Evolutionary conservation across 768 basidiomycete species (phyloP).

Genomic region (Suillus lakei): DNA sequence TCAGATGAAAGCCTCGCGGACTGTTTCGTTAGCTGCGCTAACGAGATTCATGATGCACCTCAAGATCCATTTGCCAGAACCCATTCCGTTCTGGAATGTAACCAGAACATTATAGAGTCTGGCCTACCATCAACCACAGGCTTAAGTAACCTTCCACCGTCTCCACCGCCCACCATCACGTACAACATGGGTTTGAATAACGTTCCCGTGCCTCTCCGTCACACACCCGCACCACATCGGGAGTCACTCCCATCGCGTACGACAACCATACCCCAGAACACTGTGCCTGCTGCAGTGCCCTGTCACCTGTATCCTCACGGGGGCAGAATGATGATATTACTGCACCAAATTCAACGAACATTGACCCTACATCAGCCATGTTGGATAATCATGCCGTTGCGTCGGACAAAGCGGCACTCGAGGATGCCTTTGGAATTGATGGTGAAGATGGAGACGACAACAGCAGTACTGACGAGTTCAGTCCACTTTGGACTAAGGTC

Average conservation of each 20-base stretch:
- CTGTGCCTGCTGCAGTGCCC: constrained; percentile 9
- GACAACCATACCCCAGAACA: constrained; percentile 6
- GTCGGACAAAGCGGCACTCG: constrained; percentile 2
- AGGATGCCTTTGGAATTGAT: constrained; percentile 12
- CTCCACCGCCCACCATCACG: not conserved
- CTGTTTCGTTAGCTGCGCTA: not conserved
- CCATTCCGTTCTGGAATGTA: not conserved
- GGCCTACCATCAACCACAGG: not conserved
- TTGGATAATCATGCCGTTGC: not conserved
- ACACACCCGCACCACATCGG: constrained; percentile 8
- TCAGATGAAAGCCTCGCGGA: no score
- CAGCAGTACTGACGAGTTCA: not conserved
- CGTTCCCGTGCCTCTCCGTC: constrained; percentile 18
- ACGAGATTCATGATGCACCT: not conserved
- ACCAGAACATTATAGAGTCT: not conserved
- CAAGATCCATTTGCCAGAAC: not conserved
- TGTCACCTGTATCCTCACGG: not conserved
- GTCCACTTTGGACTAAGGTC: not conserved
- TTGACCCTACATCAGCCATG: not conserved
- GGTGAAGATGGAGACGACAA: not conserved
- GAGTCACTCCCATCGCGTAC: constrained; percentile 5
- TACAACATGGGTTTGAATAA: not conserved
- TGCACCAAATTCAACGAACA: not conserved
- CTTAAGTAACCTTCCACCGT: not conserved
- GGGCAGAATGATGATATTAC: not conserved